phyloP scores from a whole-genome alignment of 257 asterid genomes.

The Orobanche coerulescens region DNA sequence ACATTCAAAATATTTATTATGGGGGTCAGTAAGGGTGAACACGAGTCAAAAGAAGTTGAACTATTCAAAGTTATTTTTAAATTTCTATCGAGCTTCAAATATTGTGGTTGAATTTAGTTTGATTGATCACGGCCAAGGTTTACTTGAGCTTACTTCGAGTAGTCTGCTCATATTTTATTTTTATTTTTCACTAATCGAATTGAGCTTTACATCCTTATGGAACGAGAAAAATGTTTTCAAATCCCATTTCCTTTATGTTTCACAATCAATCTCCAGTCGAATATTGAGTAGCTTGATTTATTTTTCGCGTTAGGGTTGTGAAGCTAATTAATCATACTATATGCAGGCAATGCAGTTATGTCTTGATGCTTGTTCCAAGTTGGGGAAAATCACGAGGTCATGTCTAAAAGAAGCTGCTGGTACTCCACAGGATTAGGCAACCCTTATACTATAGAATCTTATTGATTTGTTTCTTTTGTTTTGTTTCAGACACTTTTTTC shows the following conservation, averaged over 20 bases:
- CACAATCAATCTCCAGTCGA: not conserved
- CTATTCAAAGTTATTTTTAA: too few species aligned
- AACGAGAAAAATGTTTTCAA: not conserved
- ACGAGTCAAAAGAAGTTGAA: too few species aligned
- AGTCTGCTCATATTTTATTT: not conserved
- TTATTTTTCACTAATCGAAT: not conserved
- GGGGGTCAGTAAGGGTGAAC: too few species aligned
- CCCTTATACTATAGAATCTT: not conserved
- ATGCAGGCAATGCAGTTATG: slow-evolving; percentile 87
- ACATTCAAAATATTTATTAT: too few species aligned
- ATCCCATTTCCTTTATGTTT: not conserved
- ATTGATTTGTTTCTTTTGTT: not conserved
- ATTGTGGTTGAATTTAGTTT: too few species aligned
- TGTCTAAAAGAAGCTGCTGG: slow-evolving; percentile 62
- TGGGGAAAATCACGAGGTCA: slow-evolving; percentile 68
- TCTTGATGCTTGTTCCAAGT: slow-evolving; percentile 87
- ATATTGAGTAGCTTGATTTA: not conserved
- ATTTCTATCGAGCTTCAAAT: too few species aligned
- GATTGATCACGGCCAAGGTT: too few species aligned
- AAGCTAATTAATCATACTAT: not conserved
- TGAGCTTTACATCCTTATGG: not conserved
- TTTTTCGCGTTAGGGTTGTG: not conserved
- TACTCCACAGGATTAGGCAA: slow-evolving; percentile 30
- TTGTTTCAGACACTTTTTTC: slow-evolving; percentile 6
- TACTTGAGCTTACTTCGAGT: too few species aligned